phyloP scores from a whole-genome alignment of 345 rosid genomes.

The Dimocarpus longan region DNA sequence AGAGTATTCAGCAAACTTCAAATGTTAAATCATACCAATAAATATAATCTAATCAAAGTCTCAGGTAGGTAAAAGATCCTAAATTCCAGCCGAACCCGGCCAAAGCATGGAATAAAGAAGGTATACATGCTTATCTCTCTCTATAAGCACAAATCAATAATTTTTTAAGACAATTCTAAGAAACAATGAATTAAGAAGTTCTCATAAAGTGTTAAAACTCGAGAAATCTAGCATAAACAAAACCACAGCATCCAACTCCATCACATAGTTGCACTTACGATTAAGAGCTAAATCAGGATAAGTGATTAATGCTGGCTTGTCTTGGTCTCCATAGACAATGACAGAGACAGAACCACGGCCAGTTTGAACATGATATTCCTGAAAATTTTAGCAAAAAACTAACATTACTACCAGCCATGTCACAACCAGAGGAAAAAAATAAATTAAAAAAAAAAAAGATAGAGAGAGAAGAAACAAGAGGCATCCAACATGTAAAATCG shows the following conservation, averaged over 20 bases:
- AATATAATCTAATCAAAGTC: background rate
- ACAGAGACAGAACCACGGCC: conserved; percentile 80
- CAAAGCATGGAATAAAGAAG: background rate
- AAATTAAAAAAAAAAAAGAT: background rate
- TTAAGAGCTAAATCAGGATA: conserved; percentile 90
- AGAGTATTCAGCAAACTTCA: background rate
- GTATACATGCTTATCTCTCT: background rate
- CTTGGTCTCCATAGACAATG: conserved; percentile 79
- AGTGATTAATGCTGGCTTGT: conserved; percentile 83
- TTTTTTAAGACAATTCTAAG: background rate
- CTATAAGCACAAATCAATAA: background rate
- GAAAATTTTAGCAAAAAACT: conserved; percentile 21
- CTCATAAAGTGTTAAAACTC: background rate
- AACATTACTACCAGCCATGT: conserved; percentile 8
- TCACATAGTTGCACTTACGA: conserved; percentile 45
- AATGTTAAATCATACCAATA: background rate
- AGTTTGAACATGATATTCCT: conserved; percentile 81
- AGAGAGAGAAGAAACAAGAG: conserved; percentile 20
- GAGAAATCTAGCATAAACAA: conserved; percentile 12
- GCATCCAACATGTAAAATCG: background rate
- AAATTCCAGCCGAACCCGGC: background rate
- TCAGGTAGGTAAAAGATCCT: background rate
- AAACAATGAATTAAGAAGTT: background rate
- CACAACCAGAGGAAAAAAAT: background rate
- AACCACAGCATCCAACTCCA: conserved; percentile 16